phyloP scores from a whole-genome alignment of 2,329 filamentous ascomycete genomes.

The Hymenoscyphus fraxineus region DNA sequence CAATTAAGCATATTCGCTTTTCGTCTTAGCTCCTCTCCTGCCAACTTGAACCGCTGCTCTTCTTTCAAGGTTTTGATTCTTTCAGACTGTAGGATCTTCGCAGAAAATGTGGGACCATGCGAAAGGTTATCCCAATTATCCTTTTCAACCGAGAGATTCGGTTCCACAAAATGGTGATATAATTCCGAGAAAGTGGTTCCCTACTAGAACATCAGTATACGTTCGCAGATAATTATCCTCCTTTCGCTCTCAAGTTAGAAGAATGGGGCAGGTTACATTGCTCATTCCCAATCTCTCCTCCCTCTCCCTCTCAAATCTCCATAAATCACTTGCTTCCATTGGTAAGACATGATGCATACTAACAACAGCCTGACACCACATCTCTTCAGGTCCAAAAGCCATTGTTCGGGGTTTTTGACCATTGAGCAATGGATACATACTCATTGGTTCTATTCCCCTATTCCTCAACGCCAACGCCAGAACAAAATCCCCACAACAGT shows the following conservation, averaged over 20 bases:
- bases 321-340: conserved; percentile 48
- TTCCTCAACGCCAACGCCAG: conserved; percentile 46
- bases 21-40: neutral
- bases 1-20: neutral
- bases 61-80: neutral
- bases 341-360: conserved; percentile 54
- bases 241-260: neutral
- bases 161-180: conserved; percentile 46
- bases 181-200: conserved; percentile 46
- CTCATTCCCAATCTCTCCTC: neutral
- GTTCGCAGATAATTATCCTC: neutral
- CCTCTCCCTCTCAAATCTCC: conserved; percentile 47
- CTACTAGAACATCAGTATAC: conserved; percentile 24
- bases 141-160: conserved; percentile 41
- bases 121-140: conserved; percentile 50
- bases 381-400: conserved; percentile 36
- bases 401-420: conserved; percentile 50
- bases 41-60: neutral
- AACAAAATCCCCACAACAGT: conserved; percentile 51
- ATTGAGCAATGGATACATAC: conserved; percentile 51
- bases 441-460: conserved; percentile 39
- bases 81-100: neutral
- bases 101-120: conserved; percentile 35
- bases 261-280: conserved; percentile 26
- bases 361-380: conserved; percentile 54